Evolutionary conservation across 768 basidiomycete species (phyloP).

Genomic region (Auricularia sp.): DNA sequence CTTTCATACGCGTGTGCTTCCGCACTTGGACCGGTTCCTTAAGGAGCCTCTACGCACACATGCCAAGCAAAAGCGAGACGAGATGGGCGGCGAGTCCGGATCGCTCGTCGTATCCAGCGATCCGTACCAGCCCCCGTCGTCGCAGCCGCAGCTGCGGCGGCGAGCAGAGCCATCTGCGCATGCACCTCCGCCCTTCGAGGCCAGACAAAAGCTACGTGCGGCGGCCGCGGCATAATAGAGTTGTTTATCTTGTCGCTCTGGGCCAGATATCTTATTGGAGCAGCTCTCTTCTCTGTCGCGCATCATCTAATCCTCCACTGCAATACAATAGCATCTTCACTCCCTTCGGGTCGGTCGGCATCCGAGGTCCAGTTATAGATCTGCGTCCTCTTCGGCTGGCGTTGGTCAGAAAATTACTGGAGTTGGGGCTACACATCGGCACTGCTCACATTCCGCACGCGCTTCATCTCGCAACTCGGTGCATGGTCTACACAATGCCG

Average conservation of each 20-base stretch:
- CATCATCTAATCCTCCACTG: not conserved
- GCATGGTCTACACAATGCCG: too few species aligned
- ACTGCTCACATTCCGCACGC: too few species aligned
- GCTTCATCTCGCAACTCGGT: too few species aligned
- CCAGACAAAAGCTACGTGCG: not conserved
- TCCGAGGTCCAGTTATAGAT: too few species aligned
- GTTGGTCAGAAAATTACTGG: too few species aligned
- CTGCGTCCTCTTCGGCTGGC: too few species aligned
- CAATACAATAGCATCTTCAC: not conserved
- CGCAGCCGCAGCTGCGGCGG: not conserved
- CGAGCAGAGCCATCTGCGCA: not conserved
- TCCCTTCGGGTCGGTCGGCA: too few species aligned
- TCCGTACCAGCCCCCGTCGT: not conserved
- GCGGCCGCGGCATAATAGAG: not conserved
- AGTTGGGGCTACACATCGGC: too few species aligned
- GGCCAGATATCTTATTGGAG: not conserved
- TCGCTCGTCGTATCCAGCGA: constrained; percentile 15
- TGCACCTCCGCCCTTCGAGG: not conserved
- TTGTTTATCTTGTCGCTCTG: not conserved
- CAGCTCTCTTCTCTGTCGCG: not conserved
- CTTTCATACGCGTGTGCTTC: constrained; percentile 35
- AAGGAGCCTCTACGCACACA: constrained; percentile 37
- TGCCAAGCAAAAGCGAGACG: constrained; percentile 31
- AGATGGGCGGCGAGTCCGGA: constrained; percentile 42
- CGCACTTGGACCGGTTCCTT: constrained; percentile 25